Conservation (phyloP, 768 basidiomycete genomes). For the Hydnomerulius pinastri region DNA sequence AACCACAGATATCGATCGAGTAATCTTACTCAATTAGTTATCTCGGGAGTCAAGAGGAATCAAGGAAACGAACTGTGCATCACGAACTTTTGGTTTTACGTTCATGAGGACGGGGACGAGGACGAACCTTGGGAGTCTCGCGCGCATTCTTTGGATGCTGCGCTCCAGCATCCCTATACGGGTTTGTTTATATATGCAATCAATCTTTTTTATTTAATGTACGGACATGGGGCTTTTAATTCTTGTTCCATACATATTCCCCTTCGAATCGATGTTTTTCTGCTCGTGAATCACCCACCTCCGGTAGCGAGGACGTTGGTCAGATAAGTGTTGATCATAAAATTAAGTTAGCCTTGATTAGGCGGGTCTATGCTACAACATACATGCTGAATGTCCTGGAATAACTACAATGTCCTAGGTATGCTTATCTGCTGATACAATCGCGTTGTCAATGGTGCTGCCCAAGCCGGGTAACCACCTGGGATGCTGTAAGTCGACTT, state of each 20-base stretch:
- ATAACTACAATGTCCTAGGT: not conserved
- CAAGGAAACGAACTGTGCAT: not conserved
- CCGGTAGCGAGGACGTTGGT: no score
- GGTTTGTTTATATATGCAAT: slow-evolving; percentile 11
- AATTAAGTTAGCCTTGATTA: no score
- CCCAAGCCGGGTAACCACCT: not conserved
- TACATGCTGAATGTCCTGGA: not conserved
- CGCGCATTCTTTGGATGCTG: not conserved
- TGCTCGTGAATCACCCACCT: not conserved
- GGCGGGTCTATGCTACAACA: not conserved
- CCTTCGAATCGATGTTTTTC: slow-evolving; percentile 5
- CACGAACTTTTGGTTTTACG: slow-evolving; percentile 8
- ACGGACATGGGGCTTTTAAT: slow-evolving; percentile 22
- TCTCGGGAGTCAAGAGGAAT: not conserved
- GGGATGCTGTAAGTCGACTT: slow-evolving; percentile 15
- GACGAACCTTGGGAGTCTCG: not conserved
- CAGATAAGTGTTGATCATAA: no score
- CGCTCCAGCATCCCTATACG: not conserved
- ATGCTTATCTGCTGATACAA: not conserved
- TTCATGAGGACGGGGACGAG: slow-evolving; percentile 1
- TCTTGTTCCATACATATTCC: slow-evolving; percentile 8
- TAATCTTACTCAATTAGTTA: slow-evolving; percentile 39
- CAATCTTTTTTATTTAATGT: slow-evolving; percentile 19
- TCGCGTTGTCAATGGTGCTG: no score
- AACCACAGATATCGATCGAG: slow-evolving; percentile 77